A percentile compares a stretch with the other conserved stretches of the same genome.
Conservation (phyloP, 192 early-diverging fungal genomes). For the Thamnidium elegans region DNA sequence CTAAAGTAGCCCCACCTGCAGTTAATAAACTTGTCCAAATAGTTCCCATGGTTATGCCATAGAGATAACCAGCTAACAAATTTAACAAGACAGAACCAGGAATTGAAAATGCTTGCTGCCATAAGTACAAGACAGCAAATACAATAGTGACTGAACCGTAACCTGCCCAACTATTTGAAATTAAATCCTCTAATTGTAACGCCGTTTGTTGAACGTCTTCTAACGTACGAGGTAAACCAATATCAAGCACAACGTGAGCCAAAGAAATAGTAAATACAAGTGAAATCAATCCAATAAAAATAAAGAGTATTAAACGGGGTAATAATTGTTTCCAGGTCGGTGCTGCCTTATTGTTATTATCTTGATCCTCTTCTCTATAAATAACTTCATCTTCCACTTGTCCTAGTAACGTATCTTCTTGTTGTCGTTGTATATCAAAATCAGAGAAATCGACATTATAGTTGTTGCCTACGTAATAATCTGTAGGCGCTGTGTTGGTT, state of each 20-base stretch:
- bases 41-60: conserved; percentile 23
- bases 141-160: conserved; percentile 41
- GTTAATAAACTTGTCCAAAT: conserved; percentile 27
- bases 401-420: neutral
- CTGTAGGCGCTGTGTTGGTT: conserved; percentile 1
- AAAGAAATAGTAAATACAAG: conserved; percentile 18
- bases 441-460: conserved; percentile 5
- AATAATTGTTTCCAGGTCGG: conserved; percentile 16
- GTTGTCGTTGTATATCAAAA: neutral
- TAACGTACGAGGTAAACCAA: conserved; percentile 44
- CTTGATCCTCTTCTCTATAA: neutral
- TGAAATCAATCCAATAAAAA: conserved; percentile 18
- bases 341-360: neutral
- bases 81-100: conserved; percentile 53
- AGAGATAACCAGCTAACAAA: conserved; percentile 32
- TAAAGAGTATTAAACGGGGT: conserved; percentile 25
- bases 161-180: conserved; percentile 39
- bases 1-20: conserved; percentile 30
- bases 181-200: conserved; percentile 41
- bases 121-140: conserved; percentile 48
- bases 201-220: conserved; percentile 47
- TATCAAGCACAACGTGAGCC: conserved; percentile 23
- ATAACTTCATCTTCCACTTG: conserved; percentile 14
- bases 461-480: neutral
- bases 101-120: conserved; percentile 58